phyloP scores from a whole-genome alignment of 2,329 filamentous ascomycete genomes.

The Colletotrichum tabaci region DNA sequence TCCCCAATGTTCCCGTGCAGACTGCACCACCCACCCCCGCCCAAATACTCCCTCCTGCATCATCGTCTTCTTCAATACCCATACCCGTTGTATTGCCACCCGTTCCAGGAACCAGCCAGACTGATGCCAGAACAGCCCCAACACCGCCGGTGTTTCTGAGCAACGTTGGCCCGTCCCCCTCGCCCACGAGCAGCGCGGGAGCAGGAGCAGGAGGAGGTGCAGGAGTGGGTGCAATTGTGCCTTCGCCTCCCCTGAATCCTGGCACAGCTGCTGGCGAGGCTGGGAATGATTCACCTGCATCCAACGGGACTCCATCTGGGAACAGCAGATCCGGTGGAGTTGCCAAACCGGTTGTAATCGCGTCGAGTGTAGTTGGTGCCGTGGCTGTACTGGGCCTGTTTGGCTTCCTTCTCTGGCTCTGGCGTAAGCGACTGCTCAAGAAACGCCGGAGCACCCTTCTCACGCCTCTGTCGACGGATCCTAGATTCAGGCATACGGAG shows the following conservation, averaged over 20 bases:
- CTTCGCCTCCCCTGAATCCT: conserved; percentile 29
- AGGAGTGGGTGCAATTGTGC: background rate
- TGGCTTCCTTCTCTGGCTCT: conserved; percentile 66
- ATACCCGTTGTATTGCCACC: conserved; percentile 38
- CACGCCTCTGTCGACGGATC: conserved; percentile 61
- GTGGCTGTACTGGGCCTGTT: conserved; percentile 62
- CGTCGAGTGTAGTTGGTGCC: conserved; percentile 67
- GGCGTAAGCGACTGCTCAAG: conserved; percentile 59
- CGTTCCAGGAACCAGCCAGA: conserved; percentile 51
- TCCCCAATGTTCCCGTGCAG: conserved; percentile 29
- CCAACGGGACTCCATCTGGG: conserved; percentile 13
- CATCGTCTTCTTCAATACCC: conserved; percentile 24
- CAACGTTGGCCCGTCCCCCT: conserved; percentile 22
- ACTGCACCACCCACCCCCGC: conserved; percentile 22
- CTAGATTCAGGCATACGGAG: conserved; percentile 46
- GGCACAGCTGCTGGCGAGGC: conserved; percentile 38
- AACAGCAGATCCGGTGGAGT: conserved; percentile 46
- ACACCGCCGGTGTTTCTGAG: conserved; percentile 38
- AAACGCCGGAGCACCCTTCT: conserved; percentile 64
- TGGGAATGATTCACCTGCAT: conserved; percentile 21
- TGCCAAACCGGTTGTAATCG: conserved; percentile 60
- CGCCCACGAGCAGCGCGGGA: conserved; percentile 16
- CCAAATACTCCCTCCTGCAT: conserved; percentile 15
- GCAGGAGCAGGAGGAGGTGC: background rate
- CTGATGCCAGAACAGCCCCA: conserved; percentile 52